Evolutionary conservation across 2,329 filamentous ascomycete genomes (phyloP).

Genomic region (Diaporthe australafricana): DNA sequence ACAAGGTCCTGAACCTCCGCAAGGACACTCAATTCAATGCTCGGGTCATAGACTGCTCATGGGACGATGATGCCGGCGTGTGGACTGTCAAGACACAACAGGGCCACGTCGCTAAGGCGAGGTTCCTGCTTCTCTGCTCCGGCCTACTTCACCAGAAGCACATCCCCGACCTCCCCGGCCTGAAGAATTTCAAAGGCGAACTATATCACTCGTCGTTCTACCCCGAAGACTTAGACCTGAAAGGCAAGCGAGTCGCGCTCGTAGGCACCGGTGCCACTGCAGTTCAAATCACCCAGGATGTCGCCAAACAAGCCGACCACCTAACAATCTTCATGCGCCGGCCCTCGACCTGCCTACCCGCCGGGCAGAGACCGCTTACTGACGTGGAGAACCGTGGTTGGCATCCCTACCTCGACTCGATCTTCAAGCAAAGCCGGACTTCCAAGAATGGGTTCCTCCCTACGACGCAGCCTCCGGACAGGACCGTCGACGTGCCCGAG

Average conservation of each 20-base stretch:
- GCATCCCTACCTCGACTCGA: slow-evolving; percentile 49
- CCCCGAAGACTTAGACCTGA: slow-evolving; percentile 32
- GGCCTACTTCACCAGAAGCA: slow-evolving; percentile 59
- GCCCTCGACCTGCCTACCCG: slow-evolving; percentile 68
- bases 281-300: slow-evolving; percentile 39
- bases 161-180: slow-evolving; percentile 49
- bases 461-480: slow-evolving; percentile 59
- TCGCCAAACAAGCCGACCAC: slow-evolving; percentile 49
- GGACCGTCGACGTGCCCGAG: slow-evolving; percentile 48
- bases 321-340: slow-evolving; percentile 67
- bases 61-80: slow-evolving; percentile 46
- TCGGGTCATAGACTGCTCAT: slow-evolving; percentile 54
- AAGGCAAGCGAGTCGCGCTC: slow-evolving; percentile 39
- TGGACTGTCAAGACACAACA: slow-evolving; percentile 59
- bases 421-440: slow-evolving; percentile 57
- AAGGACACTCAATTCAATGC: slow-evolving; percentile 58
- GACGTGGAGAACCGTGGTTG: slow-evolving; percentile 57
- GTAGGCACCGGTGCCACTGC: slow-evolving; percentile 40
- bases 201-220: slow-evolving; percentile 38
- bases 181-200: slow-evolving; percentile 34
- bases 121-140: slow-evolving; percentile 58
- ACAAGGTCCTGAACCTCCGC: slow-evolving; percentile 54
- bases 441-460: slow-evolving; percentile 62
- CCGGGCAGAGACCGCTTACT: slow-evolving; percentile 61
- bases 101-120: slow-evolving; percentile 51